Conservation (phyloP, 78 protist species). For the Dictyostelium citrinum region DNA sequence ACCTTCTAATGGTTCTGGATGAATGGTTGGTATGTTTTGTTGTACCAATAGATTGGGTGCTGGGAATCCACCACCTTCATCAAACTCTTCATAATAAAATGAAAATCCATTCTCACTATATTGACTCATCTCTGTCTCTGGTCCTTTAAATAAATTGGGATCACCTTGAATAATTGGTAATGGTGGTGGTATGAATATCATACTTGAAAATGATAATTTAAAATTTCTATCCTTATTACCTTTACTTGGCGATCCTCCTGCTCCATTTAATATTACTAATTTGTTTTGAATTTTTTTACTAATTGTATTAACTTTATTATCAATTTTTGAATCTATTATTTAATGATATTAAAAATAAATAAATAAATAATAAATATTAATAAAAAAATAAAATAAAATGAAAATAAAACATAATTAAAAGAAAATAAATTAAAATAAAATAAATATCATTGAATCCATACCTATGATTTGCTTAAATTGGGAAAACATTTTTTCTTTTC, state of each 20-base stretch:
- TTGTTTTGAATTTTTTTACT: constrained; percentile 7
- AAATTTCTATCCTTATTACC: background rate
- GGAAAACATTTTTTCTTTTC: background rate
- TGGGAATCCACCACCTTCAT: background rate
- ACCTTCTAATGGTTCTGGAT: constrained; percentile 47
- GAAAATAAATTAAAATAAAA: background rate
- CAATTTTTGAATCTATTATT: background rate
- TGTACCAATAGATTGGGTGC: background rate
- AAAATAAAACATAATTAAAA: background rate
- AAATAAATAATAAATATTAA: background rate
- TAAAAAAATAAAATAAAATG: background rate
- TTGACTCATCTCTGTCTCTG: constrained; percentile 33
- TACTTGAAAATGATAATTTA: background rate
- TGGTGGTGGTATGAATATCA: constrained; percentile 6
- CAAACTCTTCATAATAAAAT: constrained; percentile 53
- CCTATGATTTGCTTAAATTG: background rate
- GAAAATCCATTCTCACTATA: constrained; percentile 9
- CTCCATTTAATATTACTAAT: background rate
- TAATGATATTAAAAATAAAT: background rate
- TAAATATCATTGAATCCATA: background rate
- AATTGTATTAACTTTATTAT: constrained; percentile 4
- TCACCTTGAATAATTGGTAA: background rate
- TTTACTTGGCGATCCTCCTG: background rate
- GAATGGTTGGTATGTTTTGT: constrained; percentile 14
- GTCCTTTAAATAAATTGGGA: background rate